Evolutionary conservation across 495 filamentous ascomycete genomes (phyloP), one percentile per base, ranked within the genome.

Genomic region (Penicillium soppii): DNA sequence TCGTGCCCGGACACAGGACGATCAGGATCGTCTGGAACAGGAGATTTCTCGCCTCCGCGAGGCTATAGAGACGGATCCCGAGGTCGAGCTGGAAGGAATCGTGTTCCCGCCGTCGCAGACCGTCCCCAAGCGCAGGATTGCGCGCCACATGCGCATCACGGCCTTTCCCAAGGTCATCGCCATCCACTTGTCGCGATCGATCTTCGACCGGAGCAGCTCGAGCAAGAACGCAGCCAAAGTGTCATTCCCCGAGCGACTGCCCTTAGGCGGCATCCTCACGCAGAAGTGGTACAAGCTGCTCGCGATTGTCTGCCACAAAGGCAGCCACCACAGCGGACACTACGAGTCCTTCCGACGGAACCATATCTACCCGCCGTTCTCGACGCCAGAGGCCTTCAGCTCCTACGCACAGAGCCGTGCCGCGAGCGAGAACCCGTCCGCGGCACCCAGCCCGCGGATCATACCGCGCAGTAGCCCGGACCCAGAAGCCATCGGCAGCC

Each of bases 301-400:
- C 2, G 89, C 86, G 9, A 84, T 95, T 35, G 87, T 99, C 41
- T 94, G 88, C 22, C 94, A 99, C 63, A 96, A 95, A 62, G 94
- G 94, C 16, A 95, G 88, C 52, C 94, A 99, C 69, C 85, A 96
- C 58, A 95, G 90, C 51, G 94, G 94, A 1, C 94, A 99, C 65
- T 99, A 99, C 68, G 94, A 99, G 65, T 90, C 91, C 1, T 97
- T 97, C 70, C 81, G 94, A 23, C 82, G 94, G n/a, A 95, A 97
- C 66, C 83, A 85, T 49, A 63, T 86, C 30, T 84, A 78, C 43
- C 74, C 82, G 1, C 90, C 91, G 0, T 97, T 82, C 58, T 89
- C 90, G 0, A 97, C 90, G 1, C 89, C 90, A 0, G 82, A 87
- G 62, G 80, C 82, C 0, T 90, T 92, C 68, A 84, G 86, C 38